Evolutionary conservation across 2,329 filamentous ascomycete genomes (phyloP), one percentile per base, ranked within the genome.

Genomic region (Ramularia collo-cygni): DNA sequence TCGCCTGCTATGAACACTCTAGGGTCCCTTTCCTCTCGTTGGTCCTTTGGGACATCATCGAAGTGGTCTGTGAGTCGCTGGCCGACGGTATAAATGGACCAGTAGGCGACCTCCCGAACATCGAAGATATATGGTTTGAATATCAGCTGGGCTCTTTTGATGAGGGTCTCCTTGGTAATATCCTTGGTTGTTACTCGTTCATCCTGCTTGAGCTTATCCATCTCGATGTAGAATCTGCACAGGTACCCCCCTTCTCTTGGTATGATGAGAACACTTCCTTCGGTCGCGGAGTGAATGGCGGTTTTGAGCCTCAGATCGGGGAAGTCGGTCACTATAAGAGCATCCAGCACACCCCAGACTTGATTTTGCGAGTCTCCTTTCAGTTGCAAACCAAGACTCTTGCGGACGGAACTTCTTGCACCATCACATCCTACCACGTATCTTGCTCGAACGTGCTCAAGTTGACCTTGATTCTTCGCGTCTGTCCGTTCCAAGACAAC

Each of bases 211-310:
- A 54, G 46, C 44, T 61, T 61, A 37, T 59, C 59, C 27, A 63
- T 53, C 37, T 59, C 55, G 38, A 63, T 62, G 42, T 63, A 63
- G 35, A 62, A 57, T 8, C 61, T 42, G 7, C 52, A 53, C 1
- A 64, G 42, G 19, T 58, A 59, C 10, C 55, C 55, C 18, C 57
- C 57, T 38, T 63, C 60, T 26, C 60, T 44, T 1, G 84, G 84
- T 42, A 90, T 88, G 4, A 88, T 79, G 77, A 89, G 84, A 55
- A 89, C 80, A 13, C 82, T 86, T 2, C 84, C 30, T 42, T 81
- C 70, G 32, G 77, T 71, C 63, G 59, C 54, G 3, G 82, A 86
- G 58, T 87, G 83, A 43, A 63, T 59, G 3, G 56, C 53, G 6
- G 53, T 56, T 43, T 60, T 61, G 16, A 59, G 47, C 19, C 59